Conservation (phyloP, 2,329 filamentous ascomycete species). For the Leptoxyphium fumago region DNA sequence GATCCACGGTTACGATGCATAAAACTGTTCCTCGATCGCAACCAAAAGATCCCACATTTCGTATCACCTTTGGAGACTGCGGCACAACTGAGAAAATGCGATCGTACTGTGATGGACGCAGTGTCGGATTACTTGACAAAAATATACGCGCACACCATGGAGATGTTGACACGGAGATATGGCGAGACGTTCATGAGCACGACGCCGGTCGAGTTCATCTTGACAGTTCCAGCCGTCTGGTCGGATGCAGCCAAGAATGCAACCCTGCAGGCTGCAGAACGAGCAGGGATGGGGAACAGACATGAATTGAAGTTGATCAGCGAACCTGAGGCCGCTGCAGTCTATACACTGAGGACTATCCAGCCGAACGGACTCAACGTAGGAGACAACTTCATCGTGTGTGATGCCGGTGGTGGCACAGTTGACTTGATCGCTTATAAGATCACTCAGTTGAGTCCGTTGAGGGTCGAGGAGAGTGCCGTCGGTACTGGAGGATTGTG, state of each 20-base stretch:
- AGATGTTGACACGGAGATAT: conserved; percentile 58
- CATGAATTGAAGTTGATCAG: conserved; percentile 64
- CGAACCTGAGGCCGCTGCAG: conserved; percentile 65
- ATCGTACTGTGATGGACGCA: conserved; percentile 65
- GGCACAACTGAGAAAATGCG: conserved; percentile 56
- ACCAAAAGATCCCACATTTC: conserved; percentile 68
- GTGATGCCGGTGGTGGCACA: conserved; percentile 42
- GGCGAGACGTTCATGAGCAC: conserved; percentile 65
- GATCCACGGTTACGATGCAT: conserved; percentile 65
- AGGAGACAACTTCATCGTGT: conserved; percentile 46
- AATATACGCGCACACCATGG: conserved; percentile 64
- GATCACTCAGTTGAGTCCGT: conserved; percentile 56
- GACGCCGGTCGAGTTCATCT: conserved; percentile 62
- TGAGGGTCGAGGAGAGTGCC: conserved; percentile 63
- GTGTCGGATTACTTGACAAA: conserved; percentile 67
- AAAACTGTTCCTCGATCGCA: conserved; percentile 69
- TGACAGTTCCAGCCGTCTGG: conserved; percentile 76
- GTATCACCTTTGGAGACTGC: conserved; percentile 65
- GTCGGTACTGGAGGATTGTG: conserved; percentile 67
- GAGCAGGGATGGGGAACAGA: conserved; percentile 59
- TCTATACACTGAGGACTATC: conserved; percentile 67
- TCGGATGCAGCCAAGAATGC: conserved; percentile 75
- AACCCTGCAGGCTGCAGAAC: conserved; percentile 61
- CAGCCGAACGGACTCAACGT: conserved; percentile 59
- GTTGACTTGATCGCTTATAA: conserved; percentile 73